Evolutionary conservation across 2,329 filamentous ascomycete species (phyloP).

Genomic region (Diaporthe ilicicola): DNA sequence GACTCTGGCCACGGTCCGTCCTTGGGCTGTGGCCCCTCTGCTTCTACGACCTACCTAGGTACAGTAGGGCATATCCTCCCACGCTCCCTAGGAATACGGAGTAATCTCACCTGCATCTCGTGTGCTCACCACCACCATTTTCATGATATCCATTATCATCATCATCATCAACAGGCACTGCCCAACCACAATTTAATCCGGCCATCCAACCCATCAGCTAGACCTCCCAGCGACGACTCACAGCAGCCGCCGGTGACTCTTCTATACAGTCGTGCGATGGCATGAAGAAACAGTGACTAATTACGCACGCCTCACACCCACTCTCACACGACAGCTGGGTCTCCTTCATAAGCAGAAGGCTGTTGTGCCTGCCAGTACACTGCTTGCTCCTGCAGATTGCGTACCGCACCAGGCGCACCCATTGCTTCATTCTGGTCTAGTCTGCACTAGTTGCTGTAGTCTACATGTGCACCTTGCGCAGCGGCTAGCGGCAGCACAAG

Average conservation of each 20-base stretch:
- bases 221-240: constrained; percentile 23
- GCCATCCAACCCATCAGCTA: constrained; percentile 24
- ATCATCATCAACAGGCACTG: not conserved
- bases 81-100: no score
- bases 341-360: not conserved
- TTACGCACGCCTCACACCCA: not conserved
- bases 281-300: constrained; percentile 7
- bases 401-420: not conserved
- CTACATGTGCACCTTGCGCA: not conserved
- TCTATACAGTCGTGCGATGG: not conserved
- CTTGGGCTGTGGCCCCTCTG: no score
- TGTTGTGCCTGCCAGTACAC: not conserved
- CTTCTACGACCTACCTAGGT: no score
- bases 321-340: not conserved
- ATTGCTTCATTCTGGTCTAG: not conserved
- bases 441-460: not conserved
- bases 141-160: not conserved
- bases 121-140: not conserved
- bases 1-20: no score
- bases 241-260: constrained; percentile 25
- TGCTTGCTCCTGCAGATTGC: constrained; percentile 12
- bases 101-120: constrained; percentile 5
- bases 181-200: constrained; percentile 20
- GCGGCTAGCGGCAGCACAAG: constrained; percentile 11
- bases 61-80: no score